Base-by-base conservation (phyloP, 139 green algal genomes). In the Chlamydomonas sp. region DNA sequence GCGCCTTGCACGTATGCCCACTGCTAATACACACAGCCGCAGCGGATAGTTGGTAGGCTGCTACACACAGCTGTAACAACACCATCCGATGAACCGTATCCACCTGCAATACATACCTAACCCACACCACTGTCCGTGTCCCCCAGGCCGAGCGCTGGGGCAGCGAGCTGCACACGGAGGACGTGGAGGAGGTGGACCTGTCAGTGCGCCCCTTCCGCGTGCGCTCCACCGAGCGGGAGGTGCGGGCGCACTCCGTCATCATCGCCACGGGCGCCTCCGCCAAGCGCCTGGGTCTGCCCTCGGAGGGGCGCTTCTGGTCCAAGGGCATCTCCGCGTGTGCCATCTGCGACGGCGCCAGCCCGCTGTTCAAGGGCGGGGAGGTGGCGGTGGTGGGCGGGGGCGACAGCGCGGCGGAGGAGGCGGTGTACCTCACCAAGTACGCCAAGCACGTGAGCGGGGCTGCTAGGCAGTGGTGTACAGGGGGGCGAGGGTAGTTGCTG, bases 341-440 rank as follows among this genome's bases (percentile, higher is more conserved):
- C 57, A 99, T 99, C 91, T 99, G 98, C 89, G 98, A 99, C 89
- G 98, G 98, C 77, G 95, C 96, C 15, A 95, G 89, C 86, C 93
- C 92, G 5, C 87, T 96, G 69, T 98, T 98, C 90, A 98, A 97
- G 87, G 89, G 93, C 31, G 90, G 95, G 64, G 93, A 98, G 81
- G 91, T 99, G 75, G 98, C 98, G 63, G 98, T 99, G 14, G 97
- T 99, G 58, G 98, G 98, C 66, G 98, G 98, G 60, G 98, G 98
- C 2, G 98, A 99, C 93, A 99, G 96, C 12, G 98, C 98, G 7
- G 93, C 92, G 4, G 98, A 99, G 91, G 98, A 99, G 90, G 96
- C 98, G 0, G 79, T 99, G 16, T 99, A 99, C 93, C 93, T 99
- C 1, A 99, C 97, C 63, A 99, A 99, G 92, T 99, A 99, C 84